Percentiles rank a stretch among this genome's conserved stretches.
These are phyloP conservation scores for Serendipita indica DNA, from an alignment of 768 basidiomycete genomes.

Conservation along the genomic window DNA sequence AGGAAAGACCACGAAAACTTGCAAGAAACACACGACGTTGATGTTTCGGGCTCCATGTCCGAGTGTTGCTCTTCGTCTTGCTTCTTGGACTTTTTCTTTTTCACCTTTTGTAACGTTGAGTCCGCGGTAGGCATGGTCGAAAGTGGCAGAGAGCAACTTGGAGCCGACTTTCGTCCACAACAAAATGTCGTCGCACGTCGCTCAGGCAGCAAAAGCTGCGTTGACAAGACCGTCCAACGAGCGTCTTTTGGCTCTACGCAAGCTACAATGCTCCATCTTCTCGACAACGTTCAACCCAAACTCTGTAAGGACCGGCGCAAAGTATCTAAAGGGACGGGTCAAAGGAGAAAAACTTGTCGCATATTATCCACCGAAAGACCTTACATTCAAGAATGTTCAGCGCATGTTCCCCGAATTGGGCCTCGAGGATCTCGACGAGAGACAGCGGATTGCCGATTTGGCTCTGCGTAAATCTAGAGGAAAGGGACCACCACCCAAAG, in stretches of 20 bases:
- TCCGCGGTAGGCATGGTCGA: background rate
- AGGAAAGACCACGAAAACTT: background rate
- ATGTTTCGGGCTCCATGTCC: background rate
- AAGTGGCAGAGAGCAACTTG: slow-evolving; percentile 1
- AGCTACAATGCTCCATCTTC: slow-evolving; percentile 60
- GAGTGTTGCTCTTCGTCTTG: background rate
- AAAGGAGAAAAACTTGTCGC: slow-evolving; percentile 73
- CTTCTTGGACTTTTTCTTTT: background rate
- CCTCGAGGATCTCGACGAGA: slow-evolving; percentile 50
- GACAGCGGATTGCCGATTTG: slow-evolving; percentile 52
- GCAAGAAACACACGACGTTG: background rate
- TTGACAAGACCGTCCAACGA: slow-evolving; percentile 2
- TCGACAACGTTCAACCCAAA: slow-evolving; percentile 81
- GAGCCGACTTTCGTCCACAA: background rate
- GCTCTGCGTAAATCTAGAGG: slow-evolving; percentile 56
- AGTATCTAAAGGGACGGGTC: slow-evolving; percentile 71
- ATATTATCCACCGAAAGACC: slow-evolving; percentile 45
- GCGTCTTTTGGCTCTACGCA: slow-evolving; percentile 44
- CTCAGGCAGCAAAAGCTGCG: background rate
- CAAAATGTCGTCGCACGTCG: background rate
- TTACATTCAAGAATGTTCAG: slow-evolving; percentile 40
- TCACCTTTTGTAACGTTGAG: background rate
- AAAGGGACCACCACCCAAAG: slow-evolving; percentile 73
- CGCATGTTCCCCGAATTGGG: slow-evolving; percentile 41
- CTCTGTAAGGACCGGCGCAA: slow-evolving; percentile 70